phyloP scores from a whole-genome alignment of 345 rosid genomes.

The Citrus medica region DNA sequence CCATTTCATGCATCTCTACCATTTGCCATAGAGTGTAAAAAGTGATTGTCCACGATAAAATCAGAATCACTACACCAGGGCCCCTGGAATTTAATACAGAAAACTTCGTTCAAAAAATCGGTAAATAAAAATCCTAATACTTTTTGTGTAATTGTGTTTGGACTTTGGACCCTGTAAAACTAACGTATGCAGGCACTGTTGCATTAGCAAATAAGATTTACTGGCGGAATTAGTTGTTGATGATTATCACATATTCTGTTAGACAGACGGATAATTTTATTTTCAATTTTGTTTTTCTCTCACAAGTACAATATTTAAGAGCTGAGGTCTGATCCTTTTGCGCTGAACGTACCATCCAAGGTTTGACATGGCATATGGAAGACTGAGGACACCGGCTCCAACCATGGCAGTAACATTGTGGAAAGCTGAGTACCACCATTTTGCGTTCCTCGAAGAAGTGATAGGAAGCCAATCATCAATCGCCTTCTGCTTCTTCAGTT shows the following conservation, averaged over 20 bases:
- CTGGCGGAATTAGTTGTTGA: neutral
- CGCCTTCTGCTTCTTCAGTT: conserved; percentile 42
- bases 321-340: neutral
- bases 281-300: neutral
- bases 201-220: neutral
- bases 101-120: neutral
- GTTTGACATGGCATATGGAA: conserved; percentile 72
- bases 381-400: conserved; percentile 79
- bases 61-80: conserved; percentile 44
- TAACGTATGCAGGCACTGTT: neutral
- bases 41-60: conserved; percentile 51
- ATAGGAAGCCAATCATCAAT: conserved; percentile 70
- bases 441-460: conserved; percentile 68
- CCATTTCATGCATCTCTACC: conserved; percentile 93
- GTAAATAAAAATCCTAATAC: neutral
- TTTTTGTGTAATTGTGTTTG: neutral
- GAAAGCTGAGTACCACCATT: conserved; percentile 83
- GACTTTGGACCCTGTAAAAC: neutral
- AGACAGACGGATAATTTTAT: too few relatives aligned
- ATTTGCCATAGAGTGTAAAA: conserved; percentile 77
- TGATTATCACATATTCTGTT: neutral
- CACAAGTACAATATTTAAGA: neutral
- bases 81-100: conserved; percentile 36
- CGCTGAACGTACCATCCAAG: conserved; percentile 56
- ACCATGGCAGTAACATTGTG: conserved; percentile 94